These are phyloP conservation scores for Colletotrichum sublineola DNA, from an alignment of 2,329 filamentous ascomycete species.

Conservation along the genomic window DNA sequence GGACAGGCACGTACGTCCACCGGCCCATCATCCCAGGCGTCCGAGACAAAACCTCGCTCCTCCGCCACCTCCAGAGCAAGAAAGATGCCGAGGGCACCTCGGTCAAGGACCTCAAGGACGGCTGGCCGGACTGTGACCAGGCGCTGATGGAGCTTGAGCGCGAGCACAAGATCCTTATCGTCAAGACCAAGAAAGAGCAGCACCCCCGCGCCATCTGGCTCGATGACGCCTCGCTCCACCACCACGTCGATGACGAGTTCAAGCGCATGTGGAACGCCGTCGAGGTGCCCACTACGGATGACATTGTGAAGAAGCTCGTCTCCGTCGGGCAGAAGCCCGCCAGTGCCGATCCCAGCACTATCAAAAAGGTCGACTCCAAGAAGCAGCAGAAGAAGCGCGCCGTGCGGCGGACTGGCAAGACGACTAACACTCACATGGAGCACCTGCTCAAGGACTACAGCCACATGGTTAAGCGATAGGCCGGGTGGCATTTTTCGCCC, in stretches of 20 bases:
- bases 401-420: constrained; percentile 78
- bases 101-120: constrained; percentile 94
- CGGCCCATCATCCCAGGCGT: constrained; percentile 86
- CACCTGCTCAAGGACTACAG: constrained; percentile 82
- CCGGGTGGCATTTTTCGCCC: no score
- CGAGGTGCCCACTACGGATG: constrained; percentile 79
- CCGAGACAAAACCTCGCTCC: constrained; percentile 80
- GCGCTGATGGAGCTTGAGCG: constrained; percentile 83
- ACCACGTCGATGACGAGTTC: constrained; percentile 86
- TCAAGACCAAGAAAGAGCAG: constrained; percentile 92
- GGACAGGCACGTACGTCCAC: constrained; percentile 82
- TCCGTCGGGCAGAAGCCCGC: constrained; percentile 86
- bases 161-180: constrained; percentile 85
- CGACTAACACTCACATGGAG: constrained; percentile 89
- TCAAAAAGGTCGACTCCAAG: constrained; percentile 69
- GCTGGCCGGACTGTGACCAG: constrained; percentile 88
- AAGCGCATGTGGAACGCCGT: constrained; percentile 85
- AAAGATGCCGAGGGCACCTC: constrained; percentile 83
- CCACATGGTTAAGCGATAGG: constrained; percentile 57
- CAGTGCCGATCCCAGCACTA: constrained; percentile 77
- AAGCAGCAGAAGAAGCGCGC: constrained; percentile 81
- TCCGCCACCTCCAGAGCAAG: constrained; percentile 84
- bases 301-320: constrained; percentile 82
- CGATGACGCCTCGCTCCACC: constrained; percentile 83
- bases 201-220: constrained; percentile 89